phyloP scores from a whole-genome alignment of 805 yeast genomes.

The Candida methanosorbosa region DNA sequence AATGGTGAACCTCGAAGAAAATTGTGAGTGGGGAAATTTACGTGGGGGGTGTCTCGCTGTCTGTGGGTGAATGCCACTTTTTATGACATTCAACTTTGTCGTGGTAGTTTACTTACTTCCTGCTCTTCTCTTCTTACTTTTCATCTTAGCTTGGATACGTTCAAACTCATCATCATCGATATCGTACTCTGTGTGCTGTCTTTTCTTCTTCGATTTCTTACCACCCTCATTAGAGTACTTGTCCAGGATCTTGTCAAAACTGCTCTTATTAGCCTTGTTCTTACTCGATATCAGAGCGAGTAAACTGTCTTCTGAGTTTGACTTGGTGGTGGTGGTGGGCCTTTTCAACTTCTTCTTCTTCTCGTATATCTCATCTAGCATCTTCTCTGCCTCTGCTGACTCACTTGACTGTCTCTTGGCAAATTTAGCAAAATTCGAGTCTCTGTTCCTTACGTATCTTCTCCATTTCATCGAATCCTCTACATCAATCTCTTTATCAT shows the following conservation, averaged over 20 bases:
- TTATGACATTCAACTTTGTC: too few species aligned
- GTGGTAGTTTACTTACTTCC: too few species aligned
- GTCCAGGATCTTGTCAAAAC: constrained; percentile 38
- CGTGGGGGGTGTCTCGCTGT: too few species aligned
- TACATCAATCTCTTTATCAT: constrained; percentile 24
- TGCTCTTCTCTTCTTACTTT: constrained; percentile 5
- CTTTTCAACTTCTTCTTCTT: constrained; percentile 20
- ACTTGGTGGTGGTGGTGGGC: constrained; percentile 1
- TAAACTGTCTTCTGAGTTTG: constrained; percentile 31
- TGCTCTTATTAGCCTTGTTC: constrained; percentile 30
- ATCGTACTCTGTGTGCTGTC: constrained; percentile 18
- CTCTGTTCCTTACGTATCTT: constrained; percentile 41
- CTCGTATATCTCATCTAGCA: constrained; percentile 31
- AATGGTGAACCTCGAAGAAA: too few species aligned
- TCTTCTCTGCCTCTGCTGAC: constrained; percentile 51
- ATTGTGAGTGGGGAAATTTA: too few species aligned
- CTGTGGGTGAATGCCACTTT: too few species aligned
- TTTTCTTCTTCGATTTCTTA: constrained; percentile 13
- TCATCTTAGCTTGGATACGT: constrained; percentile 29
- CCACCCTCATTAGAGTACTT: constrained; percentile 35
- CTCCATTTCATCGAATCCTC: constrained; percentile 29
- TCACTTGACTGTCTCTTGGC: constrained; percentile 48
- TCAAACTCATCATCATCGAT: constrained; percentile 45
- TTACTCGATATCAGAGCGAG: constrained; percentile 40
- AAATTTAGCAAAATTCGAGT: constrained; percentile 37